Evolutionary conservation across 2,329 filamentous ascomycete species (phyloP).

Genomic region (Tolypocladium sp.): DNA sequence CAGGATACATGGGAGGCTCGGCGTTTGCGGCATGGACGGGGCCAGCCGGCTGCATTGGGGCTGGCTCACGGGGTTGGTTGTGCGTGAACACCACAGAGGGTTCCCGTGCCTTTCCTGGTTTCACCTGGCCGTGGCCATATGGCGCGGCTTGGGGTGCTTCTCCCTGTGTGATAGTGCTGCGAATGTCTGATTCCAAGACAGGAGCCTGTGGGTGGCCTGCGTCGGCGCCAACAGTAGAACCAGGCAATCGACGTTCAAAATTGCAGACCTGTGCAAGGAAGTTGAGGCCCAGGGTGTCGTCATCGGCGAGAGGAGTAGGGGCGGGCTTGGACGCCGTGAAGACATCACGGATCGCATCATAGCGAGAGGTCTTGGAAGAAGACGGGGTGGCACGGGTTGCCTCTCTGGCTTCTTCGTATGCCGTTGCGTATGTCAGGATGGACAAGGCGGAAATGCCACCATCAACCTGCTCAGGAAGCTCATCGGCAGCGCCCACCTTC

Average conservation of each 20-base stretch:
- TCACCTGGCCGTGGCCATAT: not conserved
- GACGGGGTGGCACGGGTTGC: slow-evolving; percentile 13
- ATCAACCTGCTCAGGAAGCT: slow-evolving; percentile 11
- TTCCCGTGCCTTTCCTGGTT: slow-evolving; percentile 7
- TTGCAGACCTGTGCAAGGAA: slow-evolving; percentile 25
- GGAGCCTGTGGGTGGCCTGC: not conserved
- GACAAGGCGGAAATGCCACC: slow-evolving; percentile 19
- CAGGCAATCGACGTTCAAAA: slow-evolving; percentile 16
- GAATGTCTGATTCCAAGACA: not conserved
- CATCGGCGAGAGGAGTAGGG: slow-evolving; percentile 13
- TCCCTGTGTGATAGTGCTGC: slow-evolving; percentile 4
- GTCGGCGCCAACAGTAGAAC: slow-evolving; percentile 7
- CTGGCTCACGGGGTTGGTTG: slow-evolving; percentile 7
- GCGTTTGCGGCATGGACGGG: slow-evolving; percentile 11
- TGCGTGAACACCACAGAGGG: slow-evolving; percentile 11
- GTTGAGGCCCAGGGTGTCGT: slow-evolving; percentile 17
- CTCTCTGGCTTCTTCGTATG: slow-evolving; percentile 19
- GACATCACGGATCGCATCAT: slow-evolving; percentile 31
- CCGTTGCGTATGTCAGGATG: slow-evolving; percentile 20
- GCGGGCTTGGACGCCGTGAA: slow-evolving; percentile 27
- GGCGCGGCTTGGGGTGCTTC: slow-evolving; percentile 13
- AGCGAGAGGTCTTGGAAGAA: slow-evolving; percentile 21
- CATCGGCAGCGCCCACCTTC: slow-evolving; percentile 14
- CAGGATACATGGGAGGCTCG: slow-evolving; percentile 5
- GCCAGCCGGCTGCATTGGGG: slow-evolving; percentile 12